A percentile compares a stretch with the other conserved stretches of the same genome.
Evolutionary conservation across 169 alveolate genomes (phyloP).

Genomic region (Eimeria tenella): DNA sequence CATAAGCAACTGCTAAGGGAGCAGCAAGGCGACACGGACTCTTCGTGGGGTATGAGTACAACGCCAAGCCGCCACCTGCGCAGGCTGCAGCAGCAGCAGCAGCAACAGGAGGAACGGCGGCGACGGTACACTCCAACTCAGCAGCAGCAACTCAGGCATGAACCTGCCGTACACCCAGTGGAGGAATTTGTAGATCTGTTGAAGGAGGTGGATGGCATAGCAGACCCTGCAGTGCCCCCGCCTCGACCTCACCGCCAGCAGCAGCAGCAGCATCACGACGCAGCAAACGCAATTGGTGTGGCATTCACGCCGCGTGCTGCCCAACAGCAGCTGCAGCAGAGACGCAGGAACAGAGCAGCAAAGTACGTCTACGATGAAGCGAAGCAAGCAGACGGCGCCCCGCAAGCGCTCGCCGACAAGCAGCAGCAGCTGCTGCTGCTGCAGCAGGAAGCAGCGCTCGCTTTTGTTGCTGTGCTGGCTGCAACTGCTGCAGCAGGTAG

Average conservation of each 20-base stretch:
- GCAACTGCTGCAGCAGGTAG: slow-evolving; percentile 44
- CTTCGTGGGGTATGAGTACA: slow-evolving; percentile 2
- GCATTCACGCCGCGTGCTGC: background rate
- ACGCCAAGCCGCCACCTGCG: slow-evolving; percentile 48
- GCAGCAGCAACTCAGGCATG: slow-evolving; percentile 37
- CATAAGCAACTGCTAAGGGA: slow-evolving; percentile 1
- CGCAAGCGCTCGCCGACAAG: slow-evolving; percentile 10
- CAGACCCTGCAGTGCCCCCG: slow-evolving; percentile 55
- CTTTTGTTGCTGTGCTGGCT: slow-evolving; percentile 67
- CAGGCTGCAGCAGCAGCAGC: slow-evolving; percentile 64
- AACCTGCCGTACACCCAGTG: background rate
- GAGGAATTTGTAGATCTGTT: slow-evolving; percentile 56
- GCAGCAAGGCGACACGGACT: slow-evolving; percentile 12
- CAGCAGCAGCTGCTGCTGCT: slow-evolving; percentile 47
- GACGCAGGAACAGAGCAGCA: background rate
- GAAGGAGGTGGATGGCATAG: slow-evolving; percentile 68
- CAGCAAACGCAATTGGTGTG: slow-evolving; percentile 1
- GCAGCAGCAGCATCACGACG: slow-evolving; percentile 23
- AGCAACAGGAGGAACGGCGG: background rate
- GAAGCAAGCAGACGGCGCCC: background rate
- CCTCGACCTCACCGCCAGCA: slow-evolving; percentile 24
- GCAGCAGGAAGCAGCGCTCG: slow-evolving; percentile 43
- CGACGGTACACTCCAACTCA: background rate
- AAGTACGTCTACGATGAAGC: background rate
- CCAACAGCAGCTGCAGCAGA: background rate